Percentiles rank a stretch among this genome's conserved stretches.
Conservation (phyloP, 2,329 filamentous ascomycete genomes). For the Delphinella strobiligena region DNA sequence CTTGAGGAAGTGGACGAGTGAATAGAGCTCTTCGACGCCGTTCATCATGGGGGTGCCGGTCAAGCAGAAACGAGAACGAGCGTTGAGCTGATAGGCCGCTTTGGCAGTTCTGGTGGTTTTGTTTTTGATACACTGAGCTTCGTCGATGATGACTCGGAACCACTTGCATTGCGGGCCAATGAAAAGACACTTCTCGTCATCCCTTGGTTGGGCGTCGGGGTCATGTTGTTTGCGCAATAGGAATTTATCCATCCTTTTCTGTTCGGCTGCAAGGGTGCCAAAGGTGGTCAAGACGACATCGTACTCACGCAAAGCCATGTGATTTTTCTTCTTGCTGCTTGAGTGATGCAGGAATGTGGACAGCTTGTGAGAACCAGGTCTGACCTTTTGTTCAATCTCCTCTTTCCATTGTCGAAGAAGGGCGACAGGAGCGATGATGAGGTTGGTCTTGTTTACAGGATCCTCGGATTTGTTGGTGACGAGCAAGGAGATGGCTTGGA, state of each 20-base stretch:
- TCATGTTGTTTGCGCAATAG: slow-evolving; percentile 38
- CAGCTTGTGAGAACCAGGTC: slow-evolving; percentile 41
- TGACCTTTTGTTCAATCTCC: slow-evolving; percentile 63
- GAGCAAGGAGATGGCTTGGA: slow-evolving; percentile 71
- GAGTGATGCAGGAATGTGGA: slow-evolving; percentile 60
- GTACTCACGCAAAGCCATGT: slow-evolving; percentile 48
- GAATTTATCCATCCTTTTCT: slow-evolving; percentile 47
- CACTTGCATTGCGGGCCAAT: slow-evolving; percentile 47
- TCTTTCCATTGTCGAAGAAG: slow-evolving; percentile 75
- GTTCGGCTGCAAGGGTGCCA: slow-evolving; percentile 56
- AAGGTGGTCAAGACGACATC: slow-evolving; percentile 75
- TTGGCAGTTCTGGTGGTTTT: slow-evolving; percentile 48
- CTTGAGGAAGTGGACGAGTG: slow-evolving; percentile 62
- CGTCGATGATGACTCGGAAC: slow-evolving; percentile 61
- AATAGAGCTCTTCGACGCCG: slow-evolving; percentile 62
- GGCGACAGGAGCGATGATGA: slow-evolving; percentile 71
- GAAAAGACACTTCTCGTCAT: slow-evolving; percentile 20
- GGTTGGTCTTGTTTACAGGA: slow-evolving; percentile 54
- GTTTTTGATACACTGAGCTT: slow-evolving; percentile 75
- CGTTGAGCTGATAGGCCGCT: slow-evolving; percentile 46
- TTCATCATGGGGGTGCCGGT: slow-evolving; percentile 89
- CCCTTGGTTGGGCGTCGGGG: slow-evolving; percentile 23
- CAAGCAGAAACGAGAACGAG: slow-evolving; percentile 59
- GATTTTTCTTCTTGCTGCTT: slow-evolving; percentile 42
- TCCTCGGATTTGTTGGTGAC: slow-evolving; percentile 52